Evolutionary conservation across 2,329 filamentous ascomycete genomes (phyloP).

Genomic region (Blastomyces parvus): DNA sequence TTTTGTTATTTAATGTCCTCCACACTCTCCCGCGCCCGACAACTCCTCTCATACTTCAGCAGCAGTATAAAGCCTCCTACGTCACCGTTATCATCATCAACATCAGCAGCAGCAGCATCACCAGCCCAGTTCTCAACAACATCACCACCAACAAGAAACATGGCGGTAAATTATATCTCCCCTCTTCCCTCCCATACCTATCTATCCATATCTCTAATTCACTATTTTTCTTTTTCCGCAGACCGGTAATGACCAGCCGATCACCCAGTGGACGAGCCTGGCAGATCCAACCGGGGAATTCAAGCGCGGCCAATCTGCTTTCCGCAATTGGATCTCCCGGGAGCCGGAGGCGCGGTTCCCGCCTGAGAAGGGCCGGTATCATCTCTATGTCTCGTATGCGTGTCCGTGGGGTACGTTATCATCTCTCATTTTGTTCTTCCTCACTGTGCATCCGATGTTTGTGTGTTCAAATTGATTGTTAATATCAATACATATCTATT

Average conservation of each 20-base stretch:
- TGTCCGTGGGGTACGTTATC: slow-evolving; percentile 65
- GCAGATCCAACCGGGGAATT: slow-evolving; percentile 79
- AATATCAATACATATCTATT: neutral
- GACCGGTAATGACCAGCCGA: slow-evolving; percentile 36
- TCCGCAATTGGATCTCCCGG: slow-evolving; percentile 69
- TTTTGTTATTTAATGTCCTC: neutral
- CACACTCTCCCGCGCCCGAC: neutral
- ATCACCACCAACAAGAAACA: neutral
- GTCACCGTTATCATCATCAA: slow-evolving; percentile 2
- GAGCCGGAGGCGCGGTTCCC: slow-evolving; percentile 65
- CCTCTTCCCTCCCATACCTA: neutral
- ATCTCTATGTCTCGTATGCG: slow-evolving; percentile 89
- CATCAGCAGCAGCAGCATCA: neutral
- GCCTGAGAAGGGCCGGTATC: slow-evolving; percentile 80
- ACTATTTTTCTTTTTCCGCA: slow-evolving; percentile 11
- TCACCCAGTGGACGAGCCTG: slow-evolving; percentile 76
- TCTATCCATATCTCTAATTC: neutral
- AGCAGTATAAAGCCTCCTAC: neutral
- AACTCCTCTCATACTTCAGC: neutral
- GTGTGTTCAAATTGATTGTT: slow-evolving; percentile 7
- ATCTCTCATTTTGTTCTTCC: no score
- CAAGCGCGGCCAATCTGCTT: slow-evolving; percentile 75
- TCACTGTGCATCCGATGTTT: neutral
- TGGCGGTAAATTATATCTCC: slow-evolving; percentile 9
- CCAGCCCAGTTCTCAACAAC: neutral